Conservation (phyloP, 352 stramenopile genomes). For the Phytopythium boreale region DNA sequence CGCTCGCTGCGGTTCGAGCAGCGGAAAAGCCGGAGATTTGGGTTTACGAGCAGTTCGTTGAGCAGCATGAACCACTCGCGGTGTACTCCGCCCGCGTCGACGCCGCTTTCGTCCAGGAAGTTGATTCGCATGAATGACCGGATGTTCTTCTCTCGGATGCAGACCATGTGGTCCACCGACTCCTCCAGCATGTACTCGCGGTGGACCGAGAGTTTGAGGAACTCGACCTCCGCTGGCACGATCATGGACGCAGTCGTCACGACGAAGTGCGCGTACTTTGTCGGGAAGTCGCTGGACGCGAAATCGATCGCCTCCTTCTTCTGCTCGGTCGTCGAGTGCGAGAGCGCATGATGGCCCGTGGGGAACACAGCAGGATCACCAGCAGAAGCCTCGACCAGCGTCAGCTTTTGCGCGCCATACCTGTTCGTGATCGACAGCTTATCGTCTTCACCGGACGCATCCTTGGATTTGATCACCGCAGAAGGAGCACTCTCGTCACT, state of each 20-base stretch:
- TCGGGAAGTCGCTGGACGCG: constrained; percentile 53
- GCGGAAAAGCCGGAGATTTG: constrained; percentile 45
- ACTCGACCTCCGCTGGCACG: constrained; percentile 61
- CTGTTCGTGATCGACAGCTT: background rate
- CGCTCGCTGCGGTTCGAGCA: constrained; percentile 59
- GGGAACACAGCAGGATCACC: constrained; percentile 26
- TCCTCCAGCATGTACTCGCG: constrained; percentile 65
- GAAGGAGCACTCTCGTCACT: background rate
- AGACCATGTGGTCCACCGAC: constrained; percentile 63
- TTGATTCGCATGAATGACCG: constrained; percentile 82
- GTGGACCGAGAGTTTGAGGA: constrained; percentile 63
- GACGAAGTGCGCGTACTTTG: constrained; percentile 77
- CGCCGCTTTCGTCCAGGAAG: constrained; percentile 81
- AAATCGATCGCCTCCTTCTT: constrained; percentile 38
- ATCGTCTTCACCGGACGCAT: background rate
- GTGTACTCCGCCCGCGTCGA: constrained; percentile 86
- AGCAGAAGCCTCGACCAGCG: constrained; percentile 23
- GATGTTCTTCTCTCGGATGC: constrained; percentile 53
- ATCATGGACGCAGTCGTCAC: constrained; percentile 58
- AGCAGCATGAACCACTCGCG: constrained; percentile 93
- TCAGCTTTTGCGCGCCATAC: constrained; percentile 13
- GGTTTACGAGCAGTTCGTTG: constrained; percentile 48
- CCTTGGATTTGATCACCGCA: background rate
- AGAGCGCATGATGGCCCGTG: constrained; percentile 26
- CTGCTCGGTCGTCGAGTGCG: constrained; percentile 24